Base-by-base conservation (phyloP, 208 protist genomes). In the Phytomonas francai region DNA sequence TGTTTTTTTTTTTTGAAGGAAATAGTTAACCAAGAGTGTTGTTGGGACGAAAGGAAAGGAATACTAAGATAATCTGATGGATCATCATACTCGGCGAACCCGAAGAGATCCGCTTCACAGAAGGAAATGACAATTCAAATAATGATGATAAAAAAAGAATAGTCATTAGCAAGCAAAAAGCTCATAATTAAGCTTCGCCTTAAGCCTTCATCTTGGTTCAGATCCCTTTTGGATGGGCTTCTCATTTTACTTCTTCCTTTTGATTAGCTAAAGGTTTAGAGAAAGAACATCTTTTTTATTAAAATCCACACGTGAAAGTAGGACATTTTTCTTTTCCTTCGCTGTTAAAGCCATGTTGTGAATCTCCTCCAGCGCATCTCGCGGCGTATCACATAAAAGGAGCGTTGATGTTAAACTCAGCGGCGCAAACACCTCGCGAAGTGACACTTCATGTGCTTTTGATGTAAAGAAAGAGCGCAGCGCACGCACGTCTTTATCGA, bases 401-500 rank as follows among this genome's bases (percentile, higher is more conserved):
- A 95, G 72, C 28, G 84, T 73, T n/a, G 74, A 71, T 56, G 82
- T 80, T 51, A 85, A 59, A 39, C 65, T 78, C 19, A 95, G 73
- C 22, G 62, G 59, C 22, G 78, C 63, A 59, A 90, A 94, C 28
- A 72, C 73, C 8, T 78, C 77, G 16, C 85, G 83, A 0, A 74
- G 70, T 34, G 79, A 80, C 45, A 82, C 49, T n/a, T 92, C 85
- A 32, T 84, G 75, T 14, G 80, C 79, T 0, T 68, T 76, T 33
- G 68, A 67, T 22, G 82, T 57, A 65, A 95, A 89, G 54, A 92
- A 89, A 14, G 70, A 68, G 8, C 85, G 85, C 11, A 95, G 56
- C 22, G 77, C 79, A 0, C 89, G 86, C 25, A 93, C 77, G 19
- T 95, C 89, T 67, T 90, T 88, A 68, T 95, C 89, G 0, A 90